These are phyloP conservation scores for Suaeda aralocaspica DNA, from an alignment of 148 eudicot species.

Conservation along the genomic window DNA sequence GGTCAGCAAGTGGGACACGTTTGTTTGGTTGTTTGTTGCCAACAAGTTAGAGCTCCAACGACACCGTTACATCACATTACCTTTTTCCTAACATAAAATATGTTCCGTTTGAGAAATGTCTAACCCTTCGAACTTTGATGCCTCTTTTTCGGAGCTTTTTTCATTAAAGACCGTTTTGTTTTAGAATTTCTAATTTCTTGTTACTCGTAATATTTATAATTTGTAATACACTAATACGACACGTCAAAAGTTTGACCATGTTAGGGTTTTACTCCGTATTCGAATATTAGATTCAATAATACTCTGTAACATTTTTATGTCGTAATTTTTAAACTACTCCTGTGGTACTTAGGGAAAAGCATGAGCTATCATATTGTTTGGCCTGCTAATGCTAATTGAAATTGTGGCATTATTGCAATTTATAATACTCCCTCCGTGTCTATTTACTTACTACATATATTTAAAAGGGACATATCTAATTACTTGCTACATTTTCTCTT, in stretches of 20 bases:
- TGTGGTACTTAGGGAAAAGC: too few species aligned
- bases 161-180: conserved; percentile 3
- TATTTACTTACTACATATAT: too few species aligned
- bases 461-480: too few species aligned
- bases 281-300: not conserved
- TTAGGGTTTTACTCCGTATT: not conserved
- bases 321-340: too few species aligned
- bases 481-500: too few species aligned
- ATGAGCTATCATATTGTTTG: too few species aligned
- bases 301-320: too few species aligned
- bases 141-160: conserved; percentile 7
- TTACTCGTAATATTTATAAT: not conserved
- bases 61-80: too few species aligned
- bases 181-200: not conserved
- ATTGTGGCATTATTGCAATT: too few species aligned
- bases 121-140: not conserved
- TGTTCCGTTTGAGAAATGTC: conserved; percentile 3
- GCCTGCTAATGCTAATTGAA: too few species aligned
- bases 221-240: not conserved
- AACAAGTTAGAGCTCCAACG: not conserved
- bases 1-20: conserved; percentile 13
- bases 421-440: too few species aligned
- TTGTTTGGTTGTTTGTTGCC: conserved; percentile 14
- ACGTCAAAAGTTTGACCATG: not conserved
- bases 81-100: not conserved